Evolutionary conservation across 164 flowering plant species (phyloP).

Genomic region (Stephania cephalantha): DNA sequence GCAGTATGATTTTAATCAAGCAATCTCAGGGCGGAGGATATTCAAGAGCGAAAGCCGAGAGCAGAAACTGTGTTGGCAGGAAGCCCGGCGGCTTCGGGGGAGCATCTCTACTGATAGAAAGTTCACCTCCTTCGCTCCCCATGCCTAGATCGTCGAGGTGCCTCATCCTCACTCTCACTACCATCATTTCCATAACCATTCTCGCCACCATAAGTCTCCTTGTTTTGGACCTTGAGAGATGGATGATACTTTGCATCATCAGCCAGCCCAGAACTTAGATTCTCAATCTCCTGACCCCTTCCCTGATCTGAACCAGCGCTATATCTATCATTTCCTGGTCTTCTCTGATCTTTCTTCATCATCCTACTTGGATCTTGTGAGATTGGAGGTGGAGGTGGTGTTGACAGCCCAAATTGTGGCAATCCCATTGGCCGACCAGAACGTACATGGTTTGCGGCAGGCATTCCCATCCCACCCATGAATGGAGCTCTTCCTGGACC

Average conservation of each 20-base stretch:
- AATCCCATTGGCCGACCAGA: slow-evolving; percentile 44
- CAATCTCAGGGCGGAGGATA: too few species aligned
- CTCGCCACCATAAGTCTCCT: slow-evolving; percentile 42
- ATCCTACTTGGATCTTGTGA: slow-evolving; percentile 29
- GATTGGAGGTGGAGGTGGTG: slow-evolving; percentile 32
- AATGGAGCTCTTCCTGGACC: slow-evolving; percentile 83
- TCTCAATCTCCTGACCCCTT: slow-evolving; percentile 40
- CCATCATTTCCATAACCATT: slow-evolving; percentile 58
- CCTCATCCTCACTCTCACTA: slow-evolving; percentile 97
- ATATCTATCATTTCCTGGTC: slow-evolving; percentile 32
- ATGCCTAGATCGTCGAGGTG: slow-evolving; percentile 88
- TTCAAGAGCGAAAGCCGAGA: too few species aligned
- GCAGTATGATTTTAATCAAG: too few species aligned
- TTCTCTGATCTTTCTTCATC: slow-evolving; percentile 56
- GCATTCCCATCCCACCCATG: slow-evolving; percentile 67
- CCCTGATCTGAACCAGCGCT: slow-evolving; percentile 41
- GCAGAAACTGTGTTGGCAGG: too few species aligned
- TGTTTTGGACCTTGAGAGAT: slow-evolving; percentile 32
- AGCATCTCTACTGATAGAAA: not conserved
- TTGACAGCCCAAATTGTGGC: slow-evolving; percentile 44
- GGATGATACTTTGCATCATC: slow-evolving; percentile 41
- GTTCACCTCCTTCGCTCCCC: slow-evolving; percentile 80
- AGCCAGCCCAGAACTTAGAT: slow-evolving; percentile 27
- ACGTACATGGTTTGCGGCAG: slow-evolving; percentile 31
- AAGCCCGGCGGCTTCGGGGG: too few species aligned